Percentiles rank a stretch among this genome's conserved stretches.
Conservation (phyloP, 257 asterid genomes). For the Gentiana macrophylla region DNA sequence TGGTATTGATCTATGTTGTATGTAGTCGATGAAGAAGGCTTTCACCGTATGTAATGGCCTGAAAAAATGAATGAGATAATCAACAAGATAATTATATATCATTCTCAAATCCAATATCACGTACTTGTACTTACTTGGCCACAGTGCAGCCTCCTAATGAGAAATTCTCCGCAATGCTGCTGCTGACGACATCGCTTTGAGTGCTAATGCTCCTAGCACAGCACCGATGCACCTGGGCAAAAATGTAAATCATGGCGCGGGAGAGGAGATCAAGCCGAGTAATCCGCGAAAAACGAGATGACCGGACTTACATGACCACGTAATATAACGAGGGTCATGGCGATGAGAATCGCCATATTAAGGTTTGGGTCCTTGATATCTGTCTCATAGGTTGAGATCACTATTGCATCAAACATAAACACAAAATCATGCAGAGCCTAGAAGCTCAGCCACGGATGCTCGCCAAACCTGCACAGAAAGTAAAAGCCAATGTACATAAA, state of each 20-base stretch:
- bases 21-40: no score
- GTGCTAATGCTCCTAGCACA: conserved; percentile 56
- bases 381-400: no score
- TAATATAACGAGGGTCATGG: conserved; percentile 50
- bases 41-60: no score
- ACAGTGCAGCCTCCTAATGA: conserved; percentile 68
- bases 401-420: conserved; percentile 25
- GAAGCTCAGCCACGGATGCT: conserved; percentile 63
- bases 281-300: conserved; percentile 67
- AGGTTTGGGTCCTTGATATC: conserved; percentile 48
- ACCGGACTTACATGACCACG: conserved; percentile 85
- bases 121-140: conserved; percentile 36
- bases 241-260: conserved; percentile 41
- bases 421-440: conserved; percentile 59
- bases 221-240: conserved; percentile 54
- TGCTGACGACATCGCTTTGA: conserved; percentile 50
- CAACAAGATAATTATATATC: no score
- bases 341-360: conserved; percentile 36
- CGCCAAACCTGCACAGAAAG: conserved; percentile 44
- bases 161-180: conserved; percentile 26
- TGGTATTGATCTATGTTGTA: no score
- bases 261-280: conserved; percentile 63
- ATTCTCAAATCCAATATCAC: no score
- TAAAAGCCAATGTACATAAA: no score
- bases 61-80: no score